Conservation (phyloP, 2,329 filamentous ascomycete genomes). For the Pseudopyrenochaeta lycopersici region DNA sequence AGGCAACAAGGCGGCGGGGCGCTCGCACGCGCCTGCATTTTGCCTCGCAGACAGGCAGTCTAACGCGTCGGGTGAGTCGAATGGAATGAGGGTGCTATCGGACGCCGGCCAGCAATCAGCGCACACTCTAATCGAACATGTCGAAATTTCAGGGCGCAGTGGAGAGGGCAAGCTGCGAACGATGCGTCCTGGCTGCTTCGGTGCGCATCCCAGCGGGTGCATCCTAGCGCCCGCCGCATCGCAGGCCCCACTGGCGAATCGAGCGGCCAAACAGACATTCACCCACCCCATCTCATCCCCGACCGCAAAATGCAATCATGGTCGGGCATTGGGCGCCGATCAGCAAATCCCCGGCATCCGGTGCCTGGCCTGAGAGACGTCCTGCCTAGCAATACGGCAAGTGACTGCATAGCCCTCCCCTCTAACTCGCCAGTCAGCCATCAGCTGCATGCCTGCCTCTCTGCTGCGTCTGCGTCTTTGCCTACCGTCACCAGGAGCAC, state of each 20-base stretch:
- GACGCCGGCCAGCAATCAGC: background rate
- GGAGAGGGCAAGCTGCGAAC: constrained; percentile 24
- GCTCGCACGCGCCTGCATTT: constrained; percentile 22
- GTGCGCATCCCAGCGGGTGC: constrained; percentile 17
- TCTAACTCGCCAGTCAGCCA: constrained; percentile 6
- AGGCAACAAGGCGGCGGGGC: constrained; percentile 32
- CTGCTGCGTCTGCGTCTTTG: too few species aligned
- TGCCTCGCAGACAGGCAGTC: constrained; percentile 2
- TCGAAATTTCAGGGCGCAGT: constrained; percentile 11
- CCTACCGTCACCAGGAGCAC: constrained; percentile 6
- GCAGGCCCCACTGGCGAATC: constrained; percentile 29
- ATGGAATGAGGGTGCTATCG: constrained; percentile 11
- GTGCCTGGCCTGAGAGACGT: constrained; percentile 28
- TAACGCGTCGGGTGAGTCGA: too few species aligned
- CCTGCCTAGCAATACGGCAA: constrained; percentile 13
- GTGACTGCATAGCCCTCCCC: constrained; percentile 34
- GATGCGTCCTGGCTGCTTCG: constrained; percentile 12
- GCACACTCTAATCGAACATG: constrained; percentile 5
- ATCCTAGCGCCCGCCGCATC: constrained; percentile 25
- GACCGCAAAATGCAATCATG: constrained; percentile 25
- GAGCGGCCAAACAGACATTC: constrained; percentile 24
- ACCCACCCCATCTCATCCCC: constrained; percentile 19
- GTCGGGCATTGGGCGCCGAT: constrained; percentile 36
- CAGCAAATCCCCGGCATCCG: constrained; percentile 27
- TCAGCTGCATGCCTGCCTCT: constrained; percentile 1